Conservation (phyloP, 108 stramenopile genomes). For the Bacterosira constricta region DNA sequence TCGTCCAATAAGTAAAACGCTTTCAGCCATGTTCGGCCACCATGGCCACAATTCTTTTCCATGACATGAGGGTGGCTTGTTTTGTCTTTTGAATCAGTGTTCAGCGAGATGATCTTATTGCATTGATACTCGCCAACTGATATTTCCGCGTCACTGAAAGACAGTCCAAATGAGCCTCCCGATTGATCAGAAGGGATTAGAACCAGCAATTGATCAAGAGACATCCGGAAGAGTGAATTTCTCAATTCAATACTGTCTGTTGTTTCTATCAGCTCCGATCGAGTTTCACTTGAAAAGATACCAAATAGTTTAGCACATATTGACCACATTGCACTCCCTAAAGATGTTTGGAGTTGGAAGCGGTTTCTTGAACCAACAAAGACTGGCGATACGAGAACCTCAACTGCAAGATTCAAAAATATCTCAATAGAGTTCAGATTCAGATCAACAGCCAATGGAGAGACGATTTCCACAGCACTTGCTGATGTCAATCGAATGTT, state of each 20-base stretch:
- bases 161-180: background rate
- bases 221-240: background rate
- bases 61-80: background rate
- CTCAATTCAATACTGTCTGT: background rate
- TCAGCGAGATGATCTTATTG: too few species aligned
- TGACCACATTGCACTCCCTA: slow-evolving; percentile 6
- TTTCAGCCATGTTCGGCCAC: slow-evolving; percentile 14
- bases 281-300: background rate
- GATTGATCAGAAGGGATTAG: background rate
- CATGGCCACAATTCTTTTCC: slow-evolving; percentile 1
- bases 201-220: background rate
- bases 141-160: background rate
- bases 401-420: slow-evolving; percentile 35
- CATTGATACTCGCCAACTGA: background rate
- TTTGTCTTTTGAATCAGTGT: background rate
- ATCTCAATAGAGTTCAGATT: slow-evolving; percentile 46
- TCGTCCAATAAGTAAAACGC: background rate
- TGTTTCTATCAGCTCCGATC: background rate
- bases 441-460: slow-evolving; percentile 46
- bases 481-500: slow-evolving; percentile 30
- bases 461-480: slow-evolving; percentile 49
- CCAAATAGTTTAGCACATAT: background rate
- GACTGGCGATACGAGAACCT: slow-evolving; percentile 53
- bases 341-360: background rate
- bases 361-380: slow-evolving; percentile 11